Evolutionary conservation across 768 basidiomycete genomes (phyloP), one percentile per base, ranked within the genome.

Genomic region (Hericium rajendrae): DNA sequence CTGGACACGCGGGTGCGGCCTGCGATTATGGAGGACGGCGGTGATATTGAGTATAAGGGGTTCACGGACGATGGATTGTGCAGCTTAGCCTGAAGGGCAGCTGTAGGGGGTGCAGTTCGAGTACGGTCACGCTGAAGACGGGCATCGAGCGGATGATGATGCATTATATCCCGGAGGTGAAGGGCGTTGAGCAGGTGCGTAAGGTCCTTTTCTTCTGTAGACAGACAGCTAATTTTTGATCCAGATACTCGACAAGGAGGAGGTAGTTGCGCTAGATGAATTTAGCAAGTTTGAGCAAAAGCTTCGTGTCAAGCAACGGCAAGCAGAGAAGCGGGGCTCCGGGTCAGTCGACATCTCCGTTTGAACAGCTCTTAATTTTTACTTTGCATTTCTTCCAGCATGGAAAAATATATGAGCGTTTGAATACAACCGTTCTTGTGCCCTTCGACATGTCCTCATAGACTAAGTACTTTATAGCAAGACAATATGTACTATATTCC

Each of bases 91-190:
- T 99, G 59, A 98, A 98, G 76, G 97, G 97, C 28, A 95, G 93
- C 67, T 99, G 97, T 72, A 77, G 97, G 69, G 97, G 97, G 13
- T 98, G 97, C 69, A 84, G 84, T 61, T 93, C 91, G 37, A 94
- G 91, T 68, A 84, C 91, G 6, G 94, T 98, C 38, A 99, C 97
- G 15, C 74, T 99, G 57, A 99, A 98, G 78, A 85, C 82, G 60
- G 97, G 97, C 9, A 97, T 99, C 54, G 97, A 99, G 73, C 78
- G 97, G 61, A 98, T 99, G 97, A 74, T 99, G 65, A 94, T 92
- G 92, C 95, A 98, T 72, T 98, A 98, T 67, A 92, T 99, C 55
- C 95, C 95, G 2, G 91, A 95, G 72, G 93, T 95, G 40, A 89
- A 92, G 70, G 88, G 84, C 24, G 89, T 94, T 8, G 87, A 93